Conservation (phyloP, 768 basidiomycete genomes). For the Tephrocybe sp. region DNA sequence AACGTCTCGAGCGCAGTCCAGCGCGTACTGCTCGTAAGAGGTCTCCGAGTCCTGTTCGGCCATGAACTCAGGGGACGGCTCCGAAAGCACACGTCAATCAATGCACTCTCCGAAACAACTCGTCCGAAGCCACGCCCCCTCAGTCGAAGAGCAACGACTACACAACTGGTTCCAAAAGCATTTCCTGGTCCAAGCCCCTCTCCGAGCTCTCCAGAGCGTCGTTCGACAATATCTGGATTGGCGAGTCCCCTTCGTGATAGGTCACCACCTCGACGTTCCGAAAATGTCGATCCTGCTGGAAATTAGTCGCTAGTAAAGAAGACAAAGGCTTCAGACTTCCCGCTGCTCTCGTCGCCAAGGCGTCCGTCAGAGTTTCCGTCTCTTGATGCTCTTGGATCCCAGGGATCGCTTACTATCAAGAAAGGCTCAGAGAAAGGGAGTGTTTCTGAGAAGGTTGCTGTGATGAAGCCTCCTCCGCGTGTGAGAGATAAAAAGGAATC, state of each 20-base stretch:
- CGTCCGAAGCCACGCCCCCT: slow-evolving; percentile 20
- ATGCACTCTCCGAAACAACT: background rate
- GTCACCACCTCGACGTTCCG: background rate
- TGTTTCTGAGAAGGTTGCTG: slow-evolving; percentile 8
- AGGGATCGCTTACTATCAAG: background rate
- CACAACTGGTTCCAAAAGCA: background rate
- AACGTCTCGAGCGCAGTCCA: slow-evolving; percentile 3
- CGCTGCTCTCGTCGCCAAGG: slow-evolving; percentile 12
- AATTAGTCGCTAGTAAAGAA: slow-evolving; percentile 2
- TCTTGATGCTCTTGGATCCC: background rate
- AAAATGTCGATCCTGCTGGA: background rate
- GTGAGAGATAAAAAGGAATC: background rate
- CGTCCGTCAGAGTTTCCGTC: slow-evolving; percentile 10
- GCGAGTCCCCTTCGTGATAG: background rate
- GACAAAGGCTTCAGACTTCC: slow-evolving; percentile 25
- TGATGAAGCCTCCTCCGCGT: slow-evolving; percentile 1
- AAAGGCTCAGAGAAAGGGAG: slow-evolving; percentile 3
- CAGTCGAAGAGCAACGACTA: background rate
- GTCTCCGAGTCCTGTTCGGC: slow-evolving; percentile 3
- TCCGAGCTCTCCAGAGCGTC: slow-evolving; percentile 13
- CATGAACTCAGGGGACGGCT: background rate
- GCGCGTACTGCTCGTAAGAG: background rate
- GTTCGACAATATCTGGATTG: slow-evolving; percentile 10
- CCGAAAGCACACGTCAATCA: background rate
- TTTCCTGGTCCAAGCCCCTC: background rate